A percentile compares a stretch with the other conserved stretches of the same genome.
phyloP scores from a whole-genome alignment of 345 rosid genomes.

The Eucalyptus tenuipes region DNA sequence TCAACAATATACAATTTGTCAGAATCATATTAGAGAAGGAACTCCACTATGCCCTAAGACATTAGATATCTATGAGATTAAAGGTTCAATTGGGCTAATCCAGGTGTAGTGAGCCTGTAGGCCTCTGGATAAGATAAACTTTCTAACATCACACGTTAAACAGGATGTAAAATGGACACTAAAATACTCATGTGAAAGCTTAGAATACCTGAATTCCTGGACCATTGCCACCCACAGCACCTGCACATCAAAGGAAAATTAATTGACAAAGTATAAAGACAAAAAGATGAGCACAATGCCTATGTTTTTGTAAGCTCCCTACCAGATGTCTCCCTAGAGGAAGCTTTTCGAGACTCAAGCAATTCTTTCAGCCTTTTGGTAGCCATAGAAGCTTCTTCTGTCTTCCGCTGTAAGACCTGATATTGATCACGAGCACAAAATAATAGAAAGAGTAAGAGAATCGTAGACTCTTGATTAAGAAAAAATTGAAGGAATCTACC shows the following conservation, averaged over 20 bases:
- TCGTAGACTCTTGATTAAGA: not conserved
- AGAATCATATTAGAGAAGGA: not conserved
- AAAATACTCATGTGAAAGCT: not conserved
- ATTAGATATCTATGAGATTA: not conserved
- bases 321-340: conserved; percentile 51
- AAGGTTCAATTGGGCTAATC: not conserved
- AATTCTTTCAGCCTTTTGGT: conserved; percentile 92
- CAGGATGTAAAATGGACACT: not conserved
- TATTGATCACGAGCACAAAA: not conserved
- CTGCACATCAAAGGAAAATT: conserved; percentile 9
- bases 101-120: not conserved
- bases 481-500: not conserved
- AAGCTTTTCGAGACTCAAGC: conserved; percentile 72
- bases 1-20: not conserved
- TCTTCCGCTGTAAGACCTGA: conserved; percentile 94
- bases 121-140: not conserved
- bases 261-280: not conserved
- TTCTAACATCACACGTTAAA: not conserved
- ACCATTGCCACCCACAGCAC: conserved; percentile 51
- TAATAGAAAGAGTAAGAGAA: not conserved
- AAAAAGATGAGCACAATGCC: not conserved
- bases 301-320: conserved; percentile 1
- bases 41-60: not conserved
- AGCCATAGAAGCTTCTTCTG: conserved; percentile 95
- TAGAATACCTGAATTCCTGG: conserved; percentile 69